These are phyloP conservation scores for Trametes maxima DNA, from an alignment of 768 basidiomycete species.

Conservation along the genomic window DNA sequence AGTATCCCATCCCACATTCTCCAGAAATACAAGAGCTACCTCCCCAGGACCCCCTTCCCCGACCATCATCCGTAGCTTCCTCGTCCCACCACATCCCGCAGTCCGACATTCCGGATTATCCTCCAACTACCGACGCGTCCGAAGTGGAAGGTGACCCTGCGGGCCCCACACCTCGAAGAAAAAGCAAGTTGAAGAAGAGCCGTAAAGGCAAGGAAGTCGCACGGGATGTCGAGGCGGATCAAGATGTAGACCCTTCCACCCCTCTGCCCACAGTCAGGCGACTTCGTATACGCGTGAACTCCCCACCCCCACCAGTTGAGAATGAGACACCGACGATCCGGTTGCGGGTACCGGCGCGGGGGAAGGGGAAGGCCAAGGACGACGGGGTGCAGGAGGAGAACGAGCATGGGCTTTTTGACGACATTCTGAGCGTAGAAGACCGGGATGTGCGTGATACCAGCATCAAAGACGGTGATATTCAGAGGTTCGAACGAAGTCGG, in stretches of 20 bases:
- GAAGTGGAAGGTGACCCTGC: conserved; percentile 39
- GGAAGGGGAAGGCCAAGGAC: conserved; percentile 70
- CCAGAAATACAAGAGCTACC: conserved; percentile 11
- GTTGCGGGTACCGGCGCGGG: conserved; percentile 58
- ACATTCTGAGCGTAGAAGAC: conserved; percentile 67
- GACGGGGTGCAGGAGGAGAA: conserved; percentile 49
- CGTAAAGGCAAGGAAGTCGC: conserved; percentile 30
- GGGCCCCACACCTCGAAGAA: conserved; percentile 31
- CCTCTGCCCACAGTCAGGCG: conserved; percentile 40
- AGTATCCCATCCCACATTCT: background rate
- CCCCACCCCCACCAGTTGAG: conserved; percentile 35
- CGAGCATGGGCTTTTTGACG: conserved; percentile 76
- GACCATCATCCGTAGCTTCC: conserved; percentile 48
- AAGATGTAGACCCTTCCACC: conserved; percentile 22
- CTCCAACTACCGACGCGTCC: conserved; percentile 34
- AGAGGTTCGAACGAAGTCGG: conserved; percentile 73
- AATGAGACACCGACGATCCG: conserved; percentile 44
- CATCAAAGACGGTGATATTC: conserved; percentile 62
- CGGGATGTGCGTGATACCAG: conserved; percentile 72
- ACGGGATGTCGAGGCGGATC: conserved; percentile 26
- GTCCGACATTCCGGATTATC: conserved; percentile 16
- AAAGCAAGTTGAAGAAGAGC: conserved; percentile 35
- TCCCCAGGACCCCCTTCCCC: conserved; percentile 10
- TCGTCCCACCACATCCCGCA: conserved; percentile 35
- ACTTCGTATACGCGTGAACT: conserved; percentile 46